Evolutionary conservation across 2,329 filamentous ascomycete species (phyloP).

Genomic region (Sphaerulina populicola): DNA sequence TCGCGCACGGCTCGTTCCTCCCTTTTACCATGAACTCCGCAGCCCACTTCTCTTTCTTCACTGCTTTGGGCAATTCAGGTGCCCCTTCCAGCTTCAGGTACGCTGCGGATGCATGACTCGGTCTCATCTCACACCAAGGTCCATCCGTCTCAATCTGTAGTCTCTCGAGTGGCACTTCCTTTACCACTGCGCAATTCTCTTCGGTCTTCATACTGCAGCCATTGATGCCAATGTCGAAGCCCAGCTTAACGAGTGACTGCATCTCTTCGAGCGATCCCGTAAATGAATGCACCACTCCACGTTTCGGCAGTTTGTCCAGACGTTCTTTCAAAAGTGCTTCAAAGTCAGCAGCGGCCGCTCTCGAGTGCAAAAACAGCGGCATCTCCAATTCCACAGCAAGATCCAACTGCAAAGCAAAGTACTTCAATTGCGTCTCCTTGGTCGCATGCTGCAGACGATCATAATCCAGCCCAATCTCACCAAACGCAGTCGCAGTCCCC

Average conservation of each 20-base stretch:
- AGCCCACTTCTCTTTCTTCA: constrained; percentile 95
- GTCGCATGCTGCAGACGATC: constrained; percentile 79
- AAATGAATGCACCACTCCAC: constrained; percentile 86
- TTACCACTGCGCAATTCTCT: constrained; percentile 81
- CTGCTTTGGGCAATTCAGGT: constrained; percentile 64
- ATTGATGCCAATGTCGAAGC: constrained; percentile 88
- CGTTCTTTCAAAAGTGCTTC: constrained; percentile 56
- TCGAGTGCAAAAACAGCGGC: constrained; percentile 85
- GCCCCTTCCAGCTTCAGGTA: constrained; percentile 53
- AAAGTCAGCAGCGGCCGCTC: constrained; percentile 81
- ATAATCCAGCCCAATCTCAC: constrained; percentile 94
- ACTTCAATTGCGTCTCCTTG: constrained; percentile 70
- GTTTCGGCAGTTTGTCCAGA: constrained; percentile 51
- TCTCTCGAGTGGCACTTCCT: constrained; percentile 64
- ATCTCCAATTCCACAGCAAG: constrained; percentile 69
- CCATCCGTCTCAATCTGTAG: constrained; percentile 96
- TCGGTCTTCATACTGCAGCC: constrained; percentile 92
- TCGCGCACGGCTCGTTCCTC: constrained; percentile 83
- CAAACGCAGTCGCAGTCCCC: constrained; percentile 67
- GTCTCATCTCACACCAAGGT: constrained; percentile 90
- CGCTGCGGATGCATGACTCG: constrained; percentile 76
- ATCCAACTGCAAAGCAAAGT: constrained; percentile 74
- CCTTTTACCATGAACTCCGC: constrained; percentile 87
- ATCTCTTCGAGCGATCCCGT: constrained; percentile 83
- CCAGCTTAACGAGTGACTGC: constrained; percentile 66